These are phyloP conservation scores for Artemisia princeps DNA, from an alignment of 140 eudicot species.

Conservation along the genomic window DNA sequence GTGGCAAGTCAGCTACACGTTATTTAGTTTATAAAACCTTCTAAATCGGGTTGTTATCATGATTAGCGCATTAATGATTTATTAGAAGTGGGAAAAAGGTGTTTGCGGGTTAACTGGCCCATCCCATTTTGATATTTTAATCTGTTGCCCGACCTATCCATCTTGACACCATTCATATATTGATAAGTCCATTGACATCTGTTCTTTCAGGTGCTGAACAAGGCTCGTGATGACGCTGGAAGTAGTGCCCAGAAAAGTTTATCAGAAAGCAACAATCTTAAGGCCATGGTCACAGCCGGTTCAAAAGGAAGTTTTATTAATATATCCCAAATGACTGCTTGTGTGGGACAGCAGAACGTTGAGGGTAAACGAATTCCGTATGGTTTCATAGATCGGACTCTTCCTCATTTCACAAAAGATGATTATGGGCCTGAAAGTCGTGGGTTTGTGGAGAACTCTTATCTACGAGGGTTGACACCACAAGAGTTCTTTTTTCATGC, in stretches of 20 bases:
- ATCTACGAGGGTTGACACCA: slow-evolving; percentile 85
- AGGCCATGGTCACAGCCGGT: slow-evolving; percentile 99
- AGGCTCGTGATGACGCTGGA: slow-evolving; percentile 99
- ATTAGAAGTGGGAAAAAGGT: background rate
- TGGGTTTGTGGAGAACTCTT: slow-evolving; percentile 96
- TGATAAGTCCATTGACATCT: slow-evolving; percentile 19
- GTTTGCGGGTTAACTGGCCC: background rate
- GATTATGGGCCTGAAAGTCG: slow-evolving; percentile 96
- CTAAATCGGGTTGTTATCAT: background rate
- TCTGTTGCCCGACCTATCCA: background rate
- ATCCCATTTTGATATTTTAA: background rate
- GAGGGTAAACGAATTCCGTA: slow-evolving; percentile 95
- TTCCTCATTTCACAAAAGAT: slow-evolving; percentile 92
- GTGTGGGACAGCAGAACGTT: slow-evolving; percentile 99
- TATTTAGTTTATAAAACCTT: background rate
- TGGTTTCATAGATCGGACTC: slow-evolving; percentile 80
- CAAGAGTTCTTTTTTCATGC: slow-evolving; percentile 98
- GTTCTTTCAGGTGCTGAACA: slow-evolving; percentile 69
- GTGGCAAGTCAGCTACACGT: background rate
- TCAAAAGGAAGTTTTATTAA: slow-evolving; percentile 95
- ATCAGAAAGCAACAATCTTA: slow-evolving; percentile 90
- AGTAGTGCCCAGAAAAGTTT: slow-evolving; percentile 91
- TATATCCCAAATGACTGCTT: slow-evolving; percentile 98
- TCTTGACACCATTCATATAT: background rate
- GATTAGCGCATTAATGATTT: too few relatives aligned